Evolutionary conservation across 2,329 filamentous ascomycete genomes (phyloP).

Genomic region (Tolypocladium capitatum): DNA sequence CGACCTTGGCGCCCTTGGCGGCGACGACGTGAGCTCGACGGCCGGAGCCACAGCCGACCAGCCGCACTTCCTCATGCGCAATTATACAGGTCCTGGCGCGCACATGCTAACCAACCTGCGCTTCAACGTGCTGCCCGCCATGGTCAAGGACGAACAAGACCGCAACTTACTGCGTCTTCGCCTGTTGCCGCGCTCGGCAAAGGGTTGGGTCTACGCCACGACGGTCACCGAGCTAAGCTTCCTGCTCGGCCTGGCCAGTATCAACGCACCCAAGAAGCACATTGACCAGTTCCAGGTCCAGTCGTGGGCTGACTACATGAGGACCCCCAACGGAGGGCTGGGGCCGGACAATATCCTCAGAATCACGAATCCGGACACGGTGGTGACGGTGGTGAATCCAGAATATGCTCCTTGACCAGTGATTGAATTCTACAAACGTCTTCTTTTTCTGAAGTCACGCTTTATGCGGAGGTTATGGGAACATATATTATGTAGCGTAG

Average conservation of each 20-base stretch:
- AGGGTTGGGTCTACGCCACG: conserved; percentile 1
- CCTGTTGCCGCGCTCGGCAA: conserved; percentile 1
- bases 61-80: conserved; percentile 1
- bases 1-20: neutral
- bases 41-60: too few species aligned
- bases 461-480: too few species aligned
- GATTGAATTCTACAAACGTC: too few species aligned
- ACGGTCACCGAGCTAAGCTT: neutral
- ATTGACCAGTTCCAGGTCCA: neutral
- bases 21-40: neutral
- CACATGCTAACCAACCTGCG: conserved; percentile 7
- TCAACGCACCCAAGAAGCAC: neutral
- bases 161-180: conserved; percentile 1
- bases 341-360: neutral
- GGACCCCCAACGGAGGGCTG: too few species aligned
- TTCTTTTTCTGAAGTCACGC: too few species aligned
- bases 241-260: neutral
- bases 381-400: neutral
- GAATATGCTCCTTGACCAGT: neutral
- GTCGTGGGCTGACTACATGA: conserved; percentile 1
- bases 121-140: conserved; percentile 5
- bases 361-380: neutral
- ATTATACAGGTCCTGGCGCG: conserved; percentile 4
- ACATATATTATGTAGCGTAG: too few species aligned
- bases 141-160: neutral